Percentiles rank a stretch among this genome's conserved stretches.
Conservation (phyloP, 192 early-diverging fungal genomes). For the Coemansia umbellata region DNA sequence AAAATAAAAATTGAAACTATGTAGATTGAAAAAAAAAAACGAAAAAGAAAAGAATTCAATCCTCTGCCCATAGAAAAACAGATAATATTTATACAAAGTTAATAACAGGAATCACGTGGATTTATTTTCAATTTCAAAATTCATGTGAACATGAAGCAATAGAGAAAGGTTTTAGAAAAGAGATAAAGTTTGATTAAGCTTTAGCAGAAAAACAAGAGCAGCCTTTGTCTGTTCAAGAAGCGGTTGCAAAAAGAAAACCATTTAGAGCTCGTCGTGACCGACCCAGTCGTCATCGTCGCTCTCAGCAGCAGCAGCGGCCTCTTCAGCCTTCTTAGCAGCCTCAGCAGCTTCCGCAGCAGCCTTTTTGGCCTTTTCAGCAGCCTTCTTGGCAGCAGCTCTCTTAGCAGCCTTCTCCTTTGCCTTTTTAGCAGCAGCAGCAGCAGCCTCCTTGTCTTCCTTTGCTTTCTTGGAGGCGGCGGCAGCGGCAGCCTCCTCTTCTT, state of each 20-base stretch:
- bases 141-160: no score
- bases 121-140: no score
- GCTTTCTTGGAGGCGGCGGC: no score
- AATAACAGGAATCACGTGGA: not conserved
- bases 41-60: not conserved
- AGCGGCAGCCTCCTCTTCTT: no score
- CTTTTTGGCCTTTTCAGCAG: conserved; percentile 12
- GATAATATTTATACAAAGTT: no score
- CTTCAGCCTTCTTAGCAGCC: conserved; percentile 27
- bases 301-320: conserved; percentile 22
- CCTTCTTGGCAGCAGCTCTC: conserved; percentile 13
- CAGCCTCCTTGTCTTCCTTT: conserved; percentile 2
- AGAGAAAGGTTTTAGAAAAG: no score
- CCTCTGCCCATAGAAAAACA: no score
- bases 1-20: not conserved
- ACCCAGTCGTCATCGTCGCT: conserved; percentile 18
- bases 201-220: not conserved
- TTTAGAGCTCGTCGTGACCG: conserved; percentile 48
- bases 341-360: conserved; percentile 13
- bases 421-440: conserved; percentile 2
- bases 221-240: not conserved
- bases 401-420: conserved; percentile 9
- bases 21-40: not conserved
- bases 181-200: not conserved
- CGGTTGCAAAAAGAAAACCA: not conserved